These are phyloP conservation scores for Arthrobotrys pseudoclavata DNA, from an alignment of 2,329 filamentous ascomycete species.

Conservation along the genomic window DNA sequence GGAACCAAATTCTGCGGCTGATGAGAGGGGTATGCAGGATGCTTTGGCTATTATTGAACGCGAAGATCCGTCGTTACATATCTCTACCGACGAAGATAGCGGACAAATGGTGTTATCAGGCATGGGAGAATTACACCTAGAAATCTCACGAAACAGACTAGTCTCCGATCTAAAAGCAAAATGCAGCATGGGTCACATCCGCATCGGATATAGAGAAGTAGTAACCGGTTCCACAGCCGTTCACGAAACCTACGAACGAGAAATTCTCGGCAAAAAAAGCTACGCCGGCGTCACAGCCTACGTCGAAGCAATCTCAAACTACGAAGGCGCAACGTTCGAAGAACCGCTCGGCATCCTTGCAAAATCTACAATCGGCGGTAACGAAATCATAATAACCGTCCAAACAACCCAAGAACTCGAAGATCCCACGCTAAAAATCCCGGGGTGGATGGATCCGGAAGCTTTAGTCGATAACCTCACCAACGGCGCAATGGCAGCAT, in stretches of 20 bases:
- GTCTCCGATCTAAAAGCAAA: slow-evolving; percentile 90
- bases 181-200: slow-evolving; percentile 86
- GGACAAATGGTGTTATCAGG: slow-evolving; percentile 93
- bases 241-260: slow-evolving; percentile 79
- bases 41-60: slow-evolving; percentile 82
- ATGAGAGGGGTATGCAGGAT: slow-evolving; percentile 83
- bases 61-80: slow-evolving; percentile 92
- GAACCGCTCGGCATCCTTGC: slow-evolving; percentile 64
- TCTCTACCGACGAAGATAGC: slow-evolving; percentile 86
- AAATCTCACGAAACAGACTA: slow-evolving; percentile 89
- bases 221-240: slow-evolving; percentile 72
- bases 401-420: slow-evolving; percentile 57
- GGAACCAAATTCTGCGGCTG: slow-evolving; percentile 81
- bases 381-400: slow-evolving; percentile 74
- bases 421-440: slow-evolving; percentile 65
- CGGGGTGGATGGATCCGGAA: slow-evolving; percentile 61
- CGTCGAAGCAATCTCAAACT: slow-evolving; percentile 73
- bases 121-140: slow-evolving; percentile 95
- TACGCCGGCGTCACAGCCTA: slow-evolving; percentile 80
- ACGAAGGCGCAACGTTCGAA: slow-evolving; percentile 65
- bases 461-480: slow-evolving; percentile 73
- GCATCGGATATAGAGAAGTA: slow-evolving; percentile 94
- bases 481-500: slow-evolving; percentile 84
- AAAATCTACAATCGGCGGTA: slow-evolving; percentile 76
- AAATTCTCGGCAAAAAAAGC: slow-evolving; percentile 82